phyloP scores from a whole-genome alignment of 179 eudicot genomes.

The Silene noctiflora region DNA sequence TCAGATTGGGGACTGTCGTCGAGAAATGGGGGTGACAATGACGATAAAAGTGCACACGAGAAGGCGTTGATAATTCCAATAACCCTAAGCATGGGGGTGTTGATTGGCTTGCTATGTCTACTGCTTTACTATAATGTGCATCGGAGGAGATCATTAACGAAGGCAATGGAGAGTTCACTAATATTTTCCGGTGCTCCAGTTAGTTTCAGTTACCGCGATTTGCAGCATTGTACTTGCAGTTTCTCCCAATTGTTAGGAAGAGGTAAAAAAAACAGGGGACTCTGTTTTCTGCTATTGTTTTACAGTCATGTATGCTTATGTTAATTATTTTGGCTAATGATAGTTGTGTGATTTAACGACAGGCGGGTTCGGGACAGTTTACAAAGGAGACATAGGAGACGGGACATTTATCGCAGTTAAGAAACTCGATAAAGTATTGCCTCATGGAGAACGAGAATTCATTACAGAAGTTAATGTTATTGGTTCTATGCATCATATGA shows the following conservation, averaged over 20 bases:
- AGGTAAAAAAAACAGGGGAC: slow-evolving; percentile 42
- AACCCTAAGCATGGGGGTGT: slow-evolving; percentile 56
- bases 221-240: slow-evolving; percentile 58
- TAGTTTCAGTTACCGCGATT: slow-evolving; percentile 63
- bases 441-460: slow-evolving; percentile 88
- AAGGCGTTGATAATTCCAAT: slow-evolving; percentile 78
- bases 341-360: slow-evolving; percentile 11
- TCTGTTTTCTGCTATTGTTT: slow-evolving; percentile 8
- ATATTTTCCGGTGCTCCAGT: slow-evolving; percentile 76
- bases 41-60: slow-evolving; percentile 25
- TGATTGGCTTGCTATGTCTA: slow-evolving; percentile 55
- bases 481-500: slow-evolving; percentile 97
- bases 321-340: not conserved
- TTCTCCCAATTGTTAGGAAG: slow-evolving; percentile 71
- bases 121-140: slow-evolving; percentile 54
- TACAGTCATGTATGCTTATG: not conserved
- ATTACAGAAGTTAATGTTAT: slow-evolving; percentile 88
- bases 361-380: slow-evolving; percentile 96
- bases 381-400: slow-evolving; percentile 76
- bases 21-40: slow-evolving; percentile 2
- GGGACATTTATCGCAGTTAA: slow-evolving; percentile 83
- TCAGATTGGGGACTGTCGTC: slow-evolving; percentile 25
- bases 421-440: slow-evolving; percentile 79
- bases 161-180: slow-evolving; percentile 58
- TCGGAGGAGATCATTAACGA: slow-evolving; percentile 50